Evolutionary conservation across 2,329 filamentous ascomycete species (phyloP).

Genomic region (Cadophora luteo-olivacea): DNA sequence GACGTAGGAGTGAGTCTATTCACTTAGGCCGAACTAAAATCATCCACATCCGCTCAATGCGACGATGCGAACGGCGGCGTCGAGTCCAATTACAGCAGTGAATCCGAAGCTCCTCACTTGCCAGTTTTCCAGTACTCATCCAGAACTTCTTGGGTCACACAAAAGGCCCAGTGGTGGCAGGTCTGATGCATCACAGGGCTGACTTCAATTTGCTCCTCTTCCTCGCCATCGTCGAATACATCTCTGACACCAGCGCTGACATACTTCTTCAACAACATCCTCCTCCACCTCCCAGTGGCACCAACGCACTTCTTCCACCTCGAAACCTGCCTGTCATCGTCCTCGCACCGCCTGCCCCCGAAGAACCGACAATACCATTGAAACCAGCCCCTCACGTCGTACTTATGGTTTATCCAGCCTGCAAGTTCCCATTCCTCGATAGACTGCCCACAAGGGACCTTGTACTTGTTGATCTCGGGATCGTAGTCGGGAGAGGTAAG

Average conservation of each 20-base stretch:
- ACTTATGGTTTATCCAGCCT: conserved; percentile 60
- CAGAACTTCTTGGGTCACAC: conserved; percentile 56
- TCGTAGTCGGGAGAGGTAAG: conserved; percentile 47
- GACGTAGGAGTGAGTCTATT: too few relatives aligned
- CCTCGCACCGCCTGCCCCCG: conserved; percentile 25
- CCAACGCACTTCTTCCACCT: conserved; percentile 62
- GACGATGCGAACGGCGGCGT: too few relatives aligned
- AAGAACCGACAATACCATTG: conserved; percentile 26
- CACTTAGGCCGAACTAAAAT: too few relatives aligned
- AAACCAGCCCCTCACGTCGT: conserved; percentile 56
- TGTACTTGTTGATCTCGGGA: conserved; percentile 58
- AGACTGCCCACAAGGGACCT: conserved; percentile 57
- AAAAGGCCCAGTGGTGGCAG: conserved; percentile 62
- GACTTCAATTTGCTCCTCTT: conserved; percentile 48
- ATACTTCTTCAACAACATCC: conserved; percentile 59
- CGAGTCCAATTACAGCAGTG: too few relatives aligned
- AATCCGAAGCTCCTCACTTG: conserved; percentile 11
- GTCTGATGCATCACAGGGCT: conserved; percentile 64
- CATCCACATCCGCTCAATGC: too few relatives aligned
- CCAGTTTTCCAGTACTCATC: conserved; percentile 52
- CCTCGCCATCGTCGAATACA: conserved; percentile 54
- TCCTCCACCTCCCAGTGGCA: conserved; percentile 56
- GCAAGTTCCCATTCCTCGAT: conserved; percentile 62
- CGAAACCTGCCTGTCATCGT: conserved; percentile 37
- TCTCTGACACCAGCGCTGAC: conserved; percentile 52